Base-by-base conservation (phyloP, 495 filamentous ascomycete genomes). In the Penicillium pancosmium region DNA sequence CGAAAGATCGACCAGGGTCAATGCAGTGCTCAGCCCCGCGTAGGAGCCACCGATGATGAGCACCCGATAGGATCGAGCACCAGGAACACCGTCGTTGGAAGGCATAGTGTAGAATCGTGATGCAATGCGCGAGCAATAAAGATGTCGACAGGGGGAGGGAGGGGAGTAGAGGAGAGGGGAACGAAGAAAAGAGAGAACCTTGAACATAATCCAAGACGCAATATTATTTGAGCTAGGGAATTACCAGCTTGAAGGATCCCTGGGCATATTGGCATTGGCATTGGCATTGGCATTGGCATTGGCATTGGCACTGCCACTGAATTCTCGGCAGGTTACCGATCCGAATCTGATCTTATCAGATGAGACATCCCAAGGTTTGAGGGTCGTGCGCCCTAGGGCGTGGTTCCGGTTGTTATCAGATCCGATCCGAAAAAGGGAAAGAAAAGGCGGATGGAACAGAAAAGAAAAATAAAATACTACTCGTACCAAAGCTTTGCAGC, bases 21-120 rank as follows among this genome's bases (percentile, higher is more conserved):
- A 62, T 7, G 82, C 80, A 1, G 81, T 78, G 1, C 84, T 78
- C 16, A 91, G 77, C 25, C 88, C 88, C 5, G 76, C 82, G 56
- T 90, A 91, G 19, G 84, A 84, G 50, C 85, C 86, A 21, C 88
- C 88, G 23, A 84, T 78, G 35, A 91, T 77, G 46, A 78, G 57
- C n/a, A 85, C 74, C 27, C 71, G 68, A 51, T 70, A 71, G 46
- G 66, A 55, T n/a, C 62, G 68, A n/a, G 62, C 54, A 27, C 56
- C 56, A 21, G 57, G 61, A 18, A 68, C 52, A 43, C 59, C 64
- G 57, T 73, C 70, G 33, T 72, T 70, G 51, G 70, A 69, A 38
- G 70, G 68, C 73, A 76, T 76, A 8, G 19, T 59, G 57, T 18
- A 51, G 15, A 25, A 52, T 16, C n/a, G n/a, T 9, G 25, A 43